Base-by-base conservation (phyloP, 495 filamentous ascomycete species). In the Penicillium angulare region DNA sequence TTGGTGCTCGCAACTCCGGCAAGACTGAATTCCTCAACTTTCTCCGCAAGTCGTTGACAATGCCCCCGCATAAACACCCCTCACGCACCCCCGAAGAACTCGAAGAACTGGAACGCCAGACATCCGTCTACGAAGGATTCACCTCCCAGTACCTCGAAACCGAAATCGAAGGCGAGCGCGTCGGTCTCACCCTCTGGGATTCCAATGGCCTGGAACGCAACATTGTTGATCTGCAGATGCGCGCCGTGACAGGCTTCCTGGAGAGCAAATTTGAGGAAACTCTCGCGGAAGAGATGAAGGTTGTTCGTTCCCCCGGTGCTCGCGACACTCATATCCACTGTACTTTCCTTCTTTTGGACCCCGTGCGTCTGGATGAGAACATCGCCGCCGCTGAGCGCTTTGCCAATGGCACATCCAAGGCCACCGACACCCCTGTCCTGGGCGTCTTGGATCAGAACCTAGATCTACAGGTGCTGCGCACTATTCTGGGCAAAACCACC, bases 211-310 rank as follows among this genome's bases (percentile, higher is more conserved):
- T 98, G 47, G 92, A 98, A 73, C 91, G 88, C 78, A 90, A 88
- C 66, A 81, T 96, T 21, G 90, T 95, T 36, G 93, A 97, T 68
- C 76, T 97, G 43, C 93, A 98, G 69, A 75, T 98, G 50, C 87
- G 92, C 44, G 89, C 92, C 53, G 90, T 96, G 69, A 85, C 87
- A 21, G 80, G 86, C 10, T 98, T 98, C 76, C 74, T 98, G 46
- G 93, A 98, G 73, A 92, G 87, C 69, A 98, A 97, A 67, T 98
- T 98, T 54, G 92, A 97, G 66, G 95, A 98, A 63, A 97, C 93
- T 0, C 92, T 97, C 66, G 86, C 84, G 27, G 93, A 98, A 72
- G 93, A 98, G 78, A 96, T 95, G 80, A 97, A 96, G 76, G 92
- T 98, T 29, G 75, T 96, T 41, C 86, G 93, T 56, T 89, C 92